Conservation (phyloP, 139 green algal species). For the Closterium sp. region DNA sequence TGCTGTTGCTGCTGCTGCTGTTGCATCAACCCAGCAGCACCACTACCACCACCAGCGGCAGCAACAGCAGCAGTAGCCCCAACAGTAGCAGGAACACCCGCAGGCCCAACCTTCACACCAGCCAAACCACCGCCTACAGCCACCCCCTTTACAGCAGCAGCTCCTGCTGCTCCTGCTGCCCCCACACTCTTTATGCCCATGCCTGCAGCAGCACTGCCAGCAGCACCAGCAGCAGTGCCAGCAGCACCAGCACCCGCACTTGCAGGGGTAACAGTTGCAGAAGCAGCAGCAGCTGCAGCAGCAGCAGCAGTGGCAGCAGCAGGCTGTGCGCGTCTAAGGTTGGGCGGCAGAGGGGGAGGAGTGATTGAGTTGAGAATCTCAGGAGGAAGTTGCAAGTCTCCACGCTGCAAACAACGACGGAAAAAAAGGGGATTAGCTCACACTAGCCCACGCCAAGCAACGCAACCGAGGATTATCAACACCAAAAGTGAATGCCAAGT, state of each 20-base stretch:
- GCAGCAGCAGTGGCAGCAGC: neutral
- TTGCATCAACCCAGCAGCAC: neutral
- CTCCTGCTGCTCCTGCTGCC: neutral
- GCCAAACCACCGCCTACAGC: neutral
- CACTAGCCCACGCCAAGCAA: no score
- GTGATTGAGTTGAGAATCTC: slow-evolving; percentile 26
- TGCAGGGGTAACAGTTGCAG: neutral
- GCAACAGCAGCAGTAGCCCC: neutral
- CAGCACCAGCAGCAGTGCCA: neutral
- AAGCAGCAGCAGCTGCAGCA: neutral
- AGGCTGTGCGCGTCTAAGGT: neutral
- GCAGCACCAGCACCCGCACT: neutral
- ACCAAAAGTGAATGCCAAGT: no score
- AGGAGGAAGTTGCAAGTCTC: neutral
- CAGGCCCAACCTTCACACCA: neutral
- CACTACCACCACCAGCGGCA: no score
- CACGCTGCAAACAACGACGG: neutral
- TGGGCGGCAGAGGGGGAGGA: neutral
- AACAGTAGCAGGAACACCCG: neutral
- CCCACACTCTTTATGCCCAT: neutral
- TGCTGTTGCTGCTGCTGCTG: no score
- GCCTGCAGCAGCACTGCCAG: neutral
- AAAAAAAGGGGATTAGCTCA: neutral
- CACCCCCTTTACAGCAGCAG: neutral
- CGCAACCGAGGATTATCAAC: no score